Percentiles rank a stretch among this genome's conserved stretches.
Conservation (phyloP, 2,329 filamentous ascomycete species). For the Fragosphaeria purpurea region DNA sequence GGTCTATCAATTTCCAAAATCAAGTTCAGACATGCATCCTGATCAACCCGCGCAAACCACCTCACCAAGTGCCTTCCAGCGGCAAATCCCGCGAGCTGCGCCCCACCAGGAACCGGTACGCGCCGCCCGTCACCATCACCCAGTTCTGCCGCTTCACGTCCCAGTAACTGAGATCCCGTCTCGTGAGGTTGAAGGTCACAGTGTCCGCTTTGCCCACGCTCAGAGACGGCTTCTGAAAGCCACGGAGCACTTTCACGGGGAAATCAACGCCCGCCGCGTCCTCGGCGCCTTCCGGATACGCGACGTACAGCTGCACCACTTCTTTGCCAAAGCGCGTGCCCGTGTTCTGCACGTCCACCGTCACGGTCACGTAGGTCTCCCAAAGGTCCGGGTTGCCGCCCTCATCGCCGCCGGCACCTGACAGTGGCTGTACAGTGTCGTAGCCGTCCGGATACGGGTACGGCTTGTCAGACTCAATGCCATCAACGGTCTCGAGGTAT, state of each 20-base stretch:
- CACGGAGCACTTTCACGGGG: slow-evolving; percentile 50
- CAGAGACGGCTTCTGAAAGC: slow-evolving; percentile 60
- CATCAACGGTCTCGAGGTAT: slow-evolving; percentile 46
- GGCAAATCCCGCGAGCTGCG: slow-evolving; percentile 15
- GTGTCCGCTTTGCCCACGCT: slow-evolving; percentile 34
- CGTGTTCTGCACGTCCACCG: slow-evolving; percentile 43
- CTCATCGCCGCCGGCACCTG: slow-evolving; percentile 58
- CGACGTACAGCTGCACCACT: slow-evolving; percentile 38
- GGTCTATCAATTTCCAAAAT: too few species aligned
- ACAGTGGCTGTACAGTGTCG: slow-evolving; percentile 36
- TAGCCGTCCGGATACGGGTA: slow-evolving; percentile 49
- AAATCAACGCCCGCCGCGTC: slow-evolving; percentile 10
- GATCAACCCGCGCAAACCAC: too few species aligned
- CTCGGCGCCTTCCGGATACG: slow-evolving; percentile 24
- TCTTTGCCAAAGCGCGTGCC: slow-evolving; percentile 33
- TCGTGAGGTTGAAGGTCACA: slow-evolving; percentile 33
- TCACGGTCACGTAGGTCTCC: slow-evolving; percentile 41
- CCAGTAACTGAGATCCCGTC: slow-evolving; percentile 46
- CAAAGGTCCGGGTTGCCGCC: slow-evolving; percentile 59
- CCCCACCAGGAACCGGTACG: slow-evolving; percentile 13
- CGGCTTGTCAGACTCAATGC: slow-evolving; percentile 22
- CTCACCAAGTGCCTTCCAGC: slow-evolving; percentile 10
- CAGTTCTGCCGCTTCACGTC: slow-evolving; percentile 39
- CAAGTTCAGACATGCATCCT: too few species aligned
- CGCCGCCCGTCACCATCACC: slow-evolving; percentile 19